These are phyloP conservation scores for Cadophora luteo-olivacea DNA, from an alignment of 2,329 filamentous ascomycete genomes.

Conservation along the genomic window DNA sequence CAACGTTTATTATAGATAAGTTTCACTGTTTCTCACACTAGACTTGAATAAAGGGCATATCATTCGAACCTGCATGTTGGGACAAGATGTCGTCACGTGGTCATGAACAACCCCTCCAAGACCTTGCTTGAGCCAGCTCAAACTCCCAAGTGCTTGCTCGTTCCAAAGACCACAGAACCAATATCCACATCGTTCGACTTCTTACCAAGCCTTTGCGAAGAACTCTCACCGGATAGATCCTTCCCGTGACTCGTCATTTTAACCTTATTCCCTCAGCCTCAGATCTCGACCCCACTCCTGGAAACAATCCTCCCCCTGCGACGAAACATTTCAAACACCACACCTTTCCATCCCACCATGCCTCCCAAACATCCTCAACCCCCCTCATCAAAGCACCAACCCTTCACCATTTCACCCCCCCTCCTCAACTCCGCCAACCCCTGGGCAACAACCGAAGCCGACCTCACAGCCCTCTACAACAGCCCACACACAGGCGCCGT, in stretches of 20 bases:
- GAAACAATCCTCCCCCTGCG: neutral
- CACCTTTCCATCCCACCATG: neutral
- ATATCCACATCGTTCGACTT: neutral
- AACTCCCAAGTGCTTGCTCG: neutral
- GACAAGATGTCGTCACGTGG: too few relatives aligned
- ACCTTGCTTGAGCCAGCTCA: neutral
- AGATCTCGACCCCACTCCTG: neutral
- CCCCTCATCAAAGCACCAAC: neutral
- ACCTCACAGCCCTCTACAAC: constrained; percentile 66
- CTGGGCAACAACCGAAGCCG: constrained; percentile 71
- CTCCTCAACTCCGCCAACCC: constrained; percentile 78
- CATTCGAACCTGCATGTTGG: too few relatives aligned
- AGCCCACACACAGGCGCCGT: constrained; percentile 72
- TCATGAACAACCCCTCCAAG: neutral
- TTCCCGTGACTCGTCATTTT: constrained; percentile 3
- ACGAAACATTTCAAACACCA: constrained; percentile 13
- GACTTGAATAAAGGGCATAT: too few relatives aligned
- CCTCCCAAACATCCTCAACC: neutral
- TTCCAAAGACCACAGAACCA: neutral
- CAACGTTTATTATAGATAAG: too few relatives aligned
- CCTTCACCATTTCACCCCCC: constrained; percentile 48
- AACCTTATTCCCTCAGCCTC: neutral
- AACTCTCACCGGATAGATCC: neutral
- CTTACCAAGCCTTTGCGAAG: neutral
- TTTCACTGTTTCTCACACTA: too few relatives aligned